These are phyloP conservation scores for Trametes gibbosa DNA, from an alignment of 768 basidiomycete species.

Conservation along the genomic window DNA sequence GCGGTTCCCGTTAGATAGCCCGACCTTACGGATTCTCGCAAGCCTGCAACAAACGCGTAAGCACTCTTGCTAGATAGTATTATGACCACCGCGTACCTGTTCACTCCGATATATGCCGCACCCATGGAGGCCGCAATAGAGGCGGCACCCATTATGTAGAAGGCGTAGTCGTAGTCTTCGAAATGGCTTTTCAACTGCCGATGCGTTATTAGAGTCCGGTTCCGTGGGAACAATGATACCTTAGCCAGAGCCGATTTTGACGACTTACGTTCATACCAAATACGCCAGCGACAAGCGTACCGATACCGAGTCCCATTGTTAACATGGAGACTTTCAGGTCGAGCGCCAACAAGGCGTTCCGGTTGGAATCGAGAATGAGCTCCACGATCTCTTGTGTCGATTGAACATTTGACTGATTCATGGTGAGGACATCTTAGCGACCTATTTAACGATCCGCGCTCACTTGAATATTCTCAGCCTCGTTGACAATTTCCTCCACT, in stretches of 20 bases:
- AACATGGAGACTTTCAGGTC: conserved; percentile 95
- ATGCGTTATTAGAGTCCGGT: conserved; percentile 29
- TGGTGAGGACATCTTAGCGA: neutral
- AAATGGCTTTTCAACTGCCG: conserved; percentile 26
- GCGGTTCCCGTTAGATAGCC: conserved; percentile 23
- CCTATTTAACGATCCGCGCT: conserved; percentile 12
- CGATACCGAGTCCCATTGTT: conserved; percentile 89
- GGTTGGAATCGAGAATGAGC: conserved; percentile 92
- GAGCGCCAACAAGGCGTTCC: conserved; percentile 86
- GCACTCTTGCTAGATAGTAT: neutral
- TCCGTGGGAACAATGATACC: neutral
- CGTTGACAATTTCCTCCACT: conserved; percentile 94
- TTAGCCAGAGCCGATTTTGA: neutral
- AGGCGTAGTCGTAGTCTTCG: conserved; percentile 28
- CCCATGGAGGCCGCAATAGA: conserved; percentile 19
- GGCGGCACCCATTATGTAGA: conserved; percentile 24
- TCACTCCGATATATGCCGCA: conserved; percentile 24
- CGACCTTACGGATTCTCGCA: conserved; percentile 28
- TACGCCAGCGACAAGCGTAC: conserved; percentile 85
- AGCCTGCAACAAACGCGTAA: conserved; percentile 17
- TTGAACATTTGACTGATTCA: conserved; percentile 77
- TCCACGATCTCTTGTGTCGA: conserved; percentile 99
- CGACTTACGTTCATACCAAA: conserved; percentile 94
- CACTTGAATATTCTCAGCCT: conserved; percentile 85
- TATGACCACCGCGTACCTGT: conserved; percentile 12